Evolutionary conservation across 129 eudicot species (phyloP).

Genomic region (Chrysanthemum lavandulifolium): DNA sequence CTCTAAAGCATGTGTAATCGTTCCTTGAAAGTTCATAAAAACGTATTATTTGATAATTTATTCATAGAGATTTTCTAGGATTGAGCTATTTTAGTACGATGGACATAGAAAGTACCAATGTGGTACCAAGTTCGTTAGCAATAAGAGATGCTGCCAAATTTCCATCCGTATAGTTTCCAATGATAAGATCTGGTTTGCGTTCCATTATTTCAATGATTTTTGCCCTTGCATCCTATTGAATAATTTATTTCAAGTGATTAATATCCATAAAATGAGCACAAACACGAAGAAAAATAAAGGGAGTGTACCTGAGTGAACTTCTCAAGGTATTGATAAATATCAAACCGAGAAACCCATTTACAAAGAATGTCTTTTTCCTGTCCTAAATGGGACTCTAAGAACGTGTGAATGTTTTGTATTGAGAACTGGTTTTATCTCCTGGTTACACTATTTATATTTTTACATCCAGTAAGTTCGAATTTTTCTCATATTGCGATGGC

Average conservation of each 20-base stretch:
- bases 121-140: no score
- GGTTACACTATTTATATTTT: constrained; percentile 44
- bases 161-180: neutral
- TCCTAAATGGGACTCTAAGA: constrained; percentile 82
- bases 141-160: no score
- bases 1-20: no score
- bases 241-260: neutral
- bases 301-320: constrained; percentile 67
- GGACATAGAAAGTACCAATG: no score
- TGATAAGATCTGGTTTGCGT: constrained; percentile 88
- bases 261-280: neutral
- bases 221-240: constrained; percentile 64
- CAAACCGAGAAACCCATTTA: constrained; percentile 76
- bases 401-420: constrained; percentile 89
- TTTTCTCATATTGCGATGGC: no score
- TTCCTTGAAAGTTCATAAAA: no score
- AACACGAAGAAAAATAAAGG: neutral
- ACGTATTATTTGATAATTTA: no score
- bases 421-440: constrained; percentile 61
- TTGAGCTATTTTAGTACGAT: no score
- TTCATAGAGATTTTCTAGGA: no score
- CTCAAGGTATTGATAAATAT: constrained; percentile 92
- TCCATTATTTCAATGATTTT: constrained; percentile 81
- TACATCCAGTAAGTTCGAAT: no score
- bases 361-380: constrained; percentile 39